Base-by-base conservation (phyloP, 208 protist genomes). In the Leishmania major region DNA sequence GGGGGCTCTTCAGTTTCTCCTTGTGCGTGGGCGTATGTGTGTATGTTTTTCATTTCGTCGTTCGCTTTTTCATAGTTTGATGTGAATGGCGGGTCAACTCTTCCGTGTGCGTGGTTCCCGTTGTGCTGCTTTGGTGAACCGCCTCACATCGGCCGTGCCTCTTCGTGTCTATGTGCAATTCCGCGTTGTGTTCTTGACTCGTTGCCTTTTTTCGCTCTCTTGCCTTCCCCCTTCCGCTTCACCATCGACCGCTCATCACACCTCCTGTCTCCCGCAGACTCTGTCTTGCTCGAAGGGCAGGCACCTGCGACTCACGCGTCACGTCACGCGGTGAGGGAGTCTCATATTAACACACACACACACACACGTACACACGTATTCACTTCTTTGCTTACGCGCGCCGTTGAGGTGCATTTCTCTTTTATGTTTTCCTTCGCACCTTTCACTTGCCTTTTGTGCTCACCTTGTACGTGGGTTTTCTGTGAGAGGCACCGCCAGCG, bases 11-110 rank as follows among this genome's bases (percentile, higher is more conserved):
- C 72, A 37, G n/a, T 43, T 45, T 76, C 51, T 60, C 72, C 15
- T 55, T 55, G 51, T 11, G 51, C 51, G 11, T 15, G 51, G 3
- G 51, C 51, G 28, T 76, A 31, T 57, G 8, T 76, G 47, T 49
- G 51, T 60, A 31, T 64, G 49, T 43, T 13, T 78, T 1, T 69
- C 45, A 76, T n/a, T 64, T 81, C 72, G 1, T 67, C 49, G 77
- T 67, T 82, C 22, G 43, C 22, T 76, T 57, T 40, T 31, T 40
- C 43, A 55, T 67, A 22, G 11, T 11, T 55, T 31, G 1, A 43
- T 40, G 15, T 55, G 51, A 55, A 0, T 47, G 10, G 10, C 45
- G 51, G 51, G 0, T 60, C 3, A n/a, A 40, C 40, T 22, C 35
- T 74, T 0, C 40, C 37, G n/a, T 51, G 28, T 45, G n/a, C 31